phyloP scores from a whole-genome alignment of 2,329 filamentous ascomycete genomes.

The Sclerotinia spermophila region DNA sequence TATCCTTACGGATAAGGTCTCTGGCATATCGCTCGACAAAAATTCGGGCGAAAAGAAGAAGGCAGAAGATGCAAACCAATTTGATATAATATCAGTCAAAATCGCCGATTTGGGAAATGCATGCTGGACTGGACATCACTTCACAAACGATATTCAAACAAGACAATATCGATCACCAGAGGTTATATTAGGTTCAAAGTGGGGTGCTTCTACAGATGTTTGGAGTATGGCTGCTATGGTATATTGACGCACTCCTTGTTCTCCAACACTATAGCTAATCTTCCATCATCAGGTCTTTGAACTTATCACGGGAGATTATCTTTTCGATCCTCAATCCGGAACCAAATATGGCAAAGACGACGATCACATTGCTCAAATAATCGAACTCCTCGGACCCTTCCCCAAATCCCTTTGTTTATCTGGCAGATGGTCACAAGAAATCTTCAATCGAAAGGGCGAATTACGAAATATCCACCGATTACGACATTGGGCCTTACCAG shows the following conservation, averaged over 20 bases:
- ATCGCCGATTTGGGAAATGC: constrained; percentile 98
- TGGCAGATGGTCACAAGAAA: constrained; percentile 97
- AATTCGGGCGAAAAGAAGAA: constrained; percentile 58
- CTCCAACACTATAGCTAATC: background rate
- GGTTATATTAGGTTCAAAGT: constrained; percentile 93
- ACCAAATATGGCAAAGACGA: constrained; percentile 99
- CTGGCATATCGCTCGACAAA: constrained; percentile 89
- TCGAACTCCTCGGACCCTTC: constrained; percentile 90
- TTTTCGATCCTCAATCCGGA: constrained; percentile 96
- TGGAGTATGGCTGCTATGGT: constrained; percentile 99
- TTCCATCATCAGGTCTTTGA: constrained; percentile 72
- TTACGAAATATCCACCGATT: constrained; percentile 95
- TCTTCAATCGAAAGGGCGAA: constrained; percentile 97
- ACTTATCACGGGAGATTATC: constrained; percentile 94
- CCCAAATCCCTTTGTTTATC: constrained; percentile 87
- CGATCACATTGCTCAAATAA: constrained; percentile 98
- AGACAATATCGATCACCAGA: constrained; percentile 95
- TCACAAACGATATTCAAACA: constrained; percentile 98
- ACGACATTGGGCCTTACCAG: constrained; percentile 90
- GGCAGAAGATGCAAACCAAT: constrained; percentile 49
- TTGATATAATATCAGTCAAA: constrained; percentile 81
- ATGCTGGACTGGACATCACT: constrained; percentile 98
- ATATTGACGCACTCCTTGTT: constrained; percentile 38
- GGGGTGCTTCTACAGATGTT: constrained; percentile 98
- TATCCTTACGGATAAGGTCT: constrained; percentile 86